A percentile compares a stretch with the other conserved stretches of the same genome.
Conservation (phyloP, 805 yeast species). For the Yarrowia hollandica region DNA sequence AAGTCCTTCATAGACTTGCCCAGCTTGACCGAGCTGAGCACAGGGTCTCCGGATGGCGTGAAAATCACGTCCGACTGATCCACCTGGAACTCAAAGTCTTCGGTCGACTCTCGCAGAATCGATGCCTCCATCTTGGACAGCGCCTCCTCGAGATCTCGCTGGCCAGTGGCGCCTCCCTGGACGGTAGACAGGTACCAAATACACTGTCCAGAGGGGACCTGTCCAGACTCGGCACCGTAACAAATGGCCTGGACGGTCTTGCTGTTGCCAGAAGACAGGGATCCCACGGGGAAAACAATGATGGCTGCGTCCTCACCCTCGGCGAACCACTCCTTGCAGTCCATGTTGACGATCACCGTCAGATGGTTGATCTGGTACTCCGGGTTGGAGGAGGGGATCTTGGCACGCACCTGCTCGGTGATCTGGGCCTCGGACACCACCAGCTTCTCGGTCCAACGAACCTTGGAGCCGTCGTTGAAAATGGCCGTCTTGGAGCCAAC, state of each 20-base stretch:
- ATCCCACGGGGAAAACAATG: constrained; percentile 88
- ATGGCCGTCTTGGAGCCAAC: constrained; percentile 62
- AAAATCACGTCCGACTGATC: constrained; percentile 56
- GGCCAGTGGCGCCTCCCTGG: constrained; percentile 53
- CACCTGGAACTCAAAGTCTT: constrained; percentile 55
- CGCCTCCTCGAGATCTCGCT: constrained; percentile 74
- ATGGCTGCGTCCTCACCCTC: constrained; percentile 81
- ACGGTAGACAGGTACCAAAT: constrained; percentile 83
- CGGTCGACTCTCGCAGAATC: constrained; percentile 74
- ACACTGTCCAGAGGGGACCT: constrained; percentile 82
- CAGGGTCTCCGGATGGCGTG: constrained; percentile 58
- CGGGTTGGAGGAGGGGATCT: constrained; percentile 32
- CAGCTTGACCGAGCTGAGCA: constrained; percentile 75
- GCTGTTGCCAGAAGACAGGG: constrained; percentile 63
- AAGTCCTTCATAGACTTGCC: constrained; percentile 85
- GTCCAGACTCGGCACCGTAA: constrained; percentile 83
- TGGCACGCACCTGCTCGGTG: constrained; percentile 25
- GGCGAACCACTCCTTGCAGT: constrained; percentile 89
- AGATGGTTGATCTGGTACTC: constrained; percentile 59
- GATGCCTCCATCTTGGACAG: constrained; percentile 75
- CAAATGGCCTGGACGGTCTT: constrained; percentile 83
- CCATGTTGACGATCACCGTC: constrained; percentile 78
- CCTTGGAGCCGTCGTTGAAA: constrained; percentile 64
- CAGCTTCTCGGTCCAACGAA: constrained; percentile 75
- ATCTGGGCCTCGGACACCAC: constrained; percentile 51